These are phyloP conservation scores for Cadophora malorum DNA, from an alignment of 2,329 filamentous ascomycete genomes.

Conservation along the genomic window DNA sequence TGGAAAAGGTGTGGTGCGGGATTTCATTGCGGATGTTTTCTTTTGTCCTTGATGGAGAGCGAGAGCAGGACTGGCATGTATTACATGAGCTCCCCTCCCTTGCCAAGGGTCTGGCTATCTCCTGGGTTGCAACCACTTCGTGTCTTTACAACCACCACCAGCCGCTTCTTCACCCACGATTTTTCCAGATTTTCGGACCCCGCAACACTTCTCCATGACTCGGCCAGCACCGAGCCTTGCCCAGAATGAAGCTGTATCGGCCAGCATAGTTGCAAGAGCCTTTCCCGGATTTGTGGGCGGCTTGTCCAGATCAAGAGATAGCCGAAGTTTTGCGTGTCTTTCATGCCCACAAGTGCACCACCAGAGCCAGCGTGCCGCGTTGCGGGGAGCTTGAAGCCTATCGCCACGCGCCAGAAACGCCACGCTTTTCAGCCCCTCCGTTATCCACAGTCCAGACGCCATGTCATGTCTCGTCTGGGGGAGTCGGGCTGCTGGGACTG, in stretches of 20 bases:
- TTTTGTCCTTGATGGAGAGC: background rate
- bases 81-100: background rate
- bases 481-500: background rate
- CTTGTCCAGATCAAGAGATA: conserved; percentile 4
- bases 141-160: background rate
- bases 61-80: background rate
- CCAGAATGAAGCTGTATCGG: background rate
- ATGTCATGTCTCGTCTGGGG: background rate
- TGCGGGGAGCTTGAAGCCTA: conserved; percentile 15
- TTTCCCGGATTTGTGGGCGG: conserved; percentile 3
- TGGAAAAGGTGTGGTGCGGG: background rate
- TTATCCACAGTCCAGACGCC: conserved; percentile 7
- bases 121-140: background rate
- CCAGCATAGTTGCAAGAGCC: background rate
- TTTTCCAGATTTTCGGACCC: background rate
- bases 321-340: conserved; percentile 9
- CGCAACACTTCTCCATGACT: conserved; percentile 2
- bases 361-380: background rate
- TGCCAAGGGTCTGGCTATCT: conserved; percentile 6
- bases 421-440: conserved; percentile 11
- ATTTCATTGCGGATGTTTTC: background rate
- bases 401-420: background rate
- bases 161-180: background rate
- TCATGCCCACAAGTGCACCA: background rate
- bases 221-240: background rate